Conservation (phyloP, 306 rosid species). For the Luffa aegyptiaca region DNA sequence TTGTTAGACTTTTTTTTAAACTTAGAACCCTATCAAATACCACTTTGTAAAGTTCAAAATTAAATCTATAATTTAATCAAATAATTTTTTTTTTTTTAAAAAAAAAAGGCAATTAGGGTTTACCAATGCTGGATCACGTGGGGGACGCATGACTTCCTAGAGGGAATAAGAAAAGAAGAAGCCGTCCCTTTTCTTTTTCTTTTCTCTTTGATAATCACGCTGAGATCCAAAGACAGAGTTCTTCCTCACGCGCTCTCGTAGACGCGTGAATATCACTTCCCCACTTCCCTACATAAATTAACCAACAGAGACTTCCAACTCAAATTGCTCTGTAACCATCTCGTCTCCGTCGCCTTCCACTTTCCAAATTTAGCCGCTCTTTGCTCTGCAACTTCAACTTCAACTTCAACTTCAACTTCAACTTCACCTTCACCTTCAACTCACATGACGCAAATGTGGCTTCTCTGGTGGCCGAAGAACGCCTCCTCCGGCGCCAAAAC, state of each 20-base stretch:
- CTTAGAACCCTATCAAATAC: too few relatives aligned
- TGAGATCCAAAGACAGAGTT: neutral
- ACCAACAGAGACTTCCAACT: neutral
- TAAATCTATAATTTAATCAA: too few relatives aligned
- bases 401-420: neutral
- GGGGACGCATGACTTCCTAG: neutral
- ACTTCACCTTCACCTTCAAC: neutral
- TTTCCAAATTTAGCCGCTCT: neutral
- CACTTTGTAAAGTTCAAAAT: too few relatives aligned
- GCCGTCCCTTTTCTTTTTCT: neutral
- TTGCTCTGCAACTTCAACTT: neutral
- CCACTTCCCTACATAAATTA: neutral
- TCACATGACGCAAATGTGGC: slow-evolving; percentile 32
- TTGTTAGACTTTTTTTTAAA: too few relatives aligned
- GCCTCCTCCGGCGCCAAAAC: slow-evolving; percentile 10
- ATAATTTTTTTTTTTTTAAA: too few relatives aligned
- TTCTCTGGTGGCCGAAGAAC: slow-evolving; percentile 30
- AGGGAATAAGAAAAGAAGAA: neutral
- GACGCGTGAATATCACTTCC: neutral
- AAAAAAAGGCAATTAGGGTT: neutral
- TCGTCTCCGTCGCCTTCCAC: neutral
- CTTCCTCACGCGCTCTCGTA: neutral
- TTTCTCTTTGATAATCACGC: neutral
- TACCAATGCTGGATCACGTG: slow-evolving; percentile 3
- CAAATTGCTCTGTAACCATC: neutral